Evolutionary conservation across 2,329 filamentous ascomycete genomes (phyloP).

Genomic region (Metarhizium album): DNA sequence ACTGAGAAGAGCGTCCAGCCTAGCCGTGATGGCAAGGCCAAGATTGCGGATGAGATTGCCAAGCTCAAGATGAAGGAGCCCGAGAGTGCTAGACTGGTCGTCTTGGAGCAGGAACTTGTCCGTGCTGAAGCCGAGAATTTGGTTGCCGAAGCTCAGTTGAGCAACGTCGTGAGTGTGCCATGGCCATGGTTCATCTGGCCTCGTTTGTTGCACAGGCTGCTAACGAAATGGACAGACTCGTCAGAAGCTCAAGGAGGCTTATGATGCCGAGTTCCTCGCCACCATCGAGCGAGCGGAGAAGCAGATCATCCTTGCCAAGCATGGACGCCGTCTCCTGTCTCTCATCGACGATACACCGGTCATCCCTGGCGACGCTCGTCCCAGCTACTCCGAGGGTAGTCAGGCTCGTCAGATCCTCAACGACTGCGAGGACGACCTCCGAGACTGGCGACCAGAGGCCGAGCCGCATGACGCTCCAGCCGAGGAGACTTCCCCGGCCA

Average conservation of each 20-base stretch:
- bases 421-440: constrained; percentile 82
- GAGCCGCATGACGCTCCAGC: constrained; percentile 21
- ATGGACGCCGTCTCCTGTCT: constrained; percentile 74
- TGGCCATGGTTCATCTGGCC: not conserved
- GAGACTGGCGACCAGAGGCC: constrained; percentile 52
- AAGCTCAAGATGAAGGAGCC: constrained; percentile 89
- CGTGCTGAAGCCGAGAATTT: constrained; percentile 91
- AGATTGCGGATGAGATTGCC: constrained; percentile 86
- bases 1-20: constrained; percentile 94
- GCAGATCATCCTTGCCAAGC: constrained; percentile 85
- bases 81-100: constrained; percentile 66
- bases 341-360: constrained; percentile 84
- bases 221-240: constrained; percentile 52
- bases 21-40: constrained; percentile 73
- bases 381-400: constrained; percentile 52
- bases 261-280: constrained; percentile 76
- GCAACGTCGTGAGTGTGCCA: constrained; percentile 63
- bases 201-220: not conserved
- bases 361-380: constrained; percentile 69
- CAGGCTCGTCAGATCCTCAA: constrained; percentile 79
- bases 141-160: constrained; percentile 92
- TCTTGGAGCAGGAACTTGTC: constrained; percentile 91
- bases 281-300: constrained; percentile 96
- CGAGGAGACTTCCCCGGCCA: constrained; percentile 13
- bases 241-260: constrained; percentile 92